phyloP scores from a whole-genome alignment of 495 filamentous ascomycete species.

The Oidiodendron maius region DNA sequence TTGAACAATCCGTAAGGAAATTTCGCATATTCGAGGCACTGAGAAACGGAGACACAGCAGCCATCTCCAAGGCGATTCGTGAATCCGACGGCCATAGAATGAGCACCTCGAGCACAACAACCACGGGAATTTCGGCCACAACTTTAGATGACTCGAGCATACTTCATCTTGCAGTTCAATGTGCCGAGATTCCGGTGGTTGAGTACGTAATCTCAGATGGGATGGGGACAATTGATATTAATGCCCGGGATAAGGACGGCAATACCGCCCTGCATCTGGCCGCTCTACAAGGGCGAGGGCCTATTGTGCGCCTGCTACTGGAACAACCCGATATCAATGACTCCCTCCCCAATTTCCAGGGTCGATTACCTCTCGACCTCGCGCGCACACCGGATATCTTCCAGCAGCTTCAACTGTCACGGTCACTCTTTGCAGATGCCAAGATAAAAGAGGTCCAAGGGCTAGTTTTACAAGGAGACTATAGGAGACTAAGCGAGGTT shows the following conservation, averaged over 20 bases:
- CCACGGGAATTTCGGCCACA: constrained; percentile 32
- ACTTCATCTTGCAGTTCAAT: constrained; percentile 93
- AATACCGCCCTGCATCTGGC: constrained; percentile 92
- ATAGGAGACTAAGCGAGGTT: constrained; percentile 69
- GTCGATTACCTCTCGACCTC: constrained; percentile 81
- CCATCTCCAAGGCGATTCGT: constrained; percentile 82
- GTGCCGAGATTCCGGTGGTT: constrained; percentile 90
- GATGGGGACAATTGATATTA: constrained; percentile 66
- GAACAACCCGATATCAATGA: constrained; percentile 81
- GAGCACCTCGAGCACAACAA: constrained; percentile 46
- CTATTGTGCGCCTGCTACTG: constrained; percentile 74
- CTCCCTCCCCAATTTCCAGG: constrained; percentile 81
- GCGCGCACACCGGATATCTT: constrained; percentile 90
- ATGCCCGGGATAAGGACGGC: constrained; percentile 84
- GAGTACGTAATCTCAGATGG: constrained; percentile 83
- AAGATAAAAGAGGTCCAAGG: constrained; percentile 78
- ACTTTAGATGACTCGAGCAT: constrained; percentile 75
- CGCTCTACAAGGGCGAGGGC: constrained; percentile 68
- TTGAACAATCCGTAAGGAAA: constrained; percentile 90
- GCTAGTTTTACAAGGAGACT: constrained; percentile 63
- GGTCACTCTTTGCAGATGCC: constrained; percentile 82
- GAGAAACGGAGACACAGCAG: constrained; percentile 81
- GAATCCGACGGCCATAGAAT: constrained; percentile 50
- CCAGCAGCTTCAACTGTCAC: constrained; percentile 86
- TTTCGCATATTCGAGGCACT: constrained; percentile 92